Evolutionary conservation across 176 grass and related monocot genomes (phyloP), one percentile per base, ranked within the genome.

Genomic region (Eragrostis curvula): DNA sequence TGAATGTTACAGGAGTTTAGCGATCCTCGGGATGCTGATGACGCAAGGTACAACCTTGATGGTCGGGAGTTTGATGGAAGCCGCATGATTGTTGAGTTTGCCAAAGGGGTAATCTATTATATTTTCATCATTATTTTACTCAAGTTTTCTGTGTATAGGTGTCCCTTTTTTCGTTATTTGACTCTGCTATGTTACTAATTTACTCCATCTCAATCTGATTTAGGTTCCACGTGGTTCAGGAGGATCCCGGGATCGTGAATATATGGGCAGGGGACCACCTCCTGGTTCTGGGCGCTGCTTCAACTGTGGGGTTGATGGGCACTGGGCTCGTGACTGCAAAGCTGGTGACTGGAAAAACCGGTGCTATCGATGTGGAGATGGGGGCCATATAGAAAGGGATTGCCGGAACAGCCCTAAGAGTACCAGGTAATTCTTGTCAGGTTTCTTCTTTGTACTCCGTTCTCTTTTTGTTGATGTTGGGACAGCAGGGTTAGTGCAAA

Each of bases 341-440:
- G 90, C 96, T 66, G 96, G 96, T 36, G 96, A 98, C 68, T 98
- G 93, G 93, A 98, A 98, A 84, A 98, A 98, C 32, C 95, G 88
- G 65, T 98, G 96, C 83, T 98, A 98, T 63, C 93, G 93, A 5
- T 98, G 96, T 77, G 96, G 96, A 28, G 96, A 93, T 30, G 80
- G 93, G 24, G 96, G 92, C 5, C 96, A 95, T 41, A 90, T 95
- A 66, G 96, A 95, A 91, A 95, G 90, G 52, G 90, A 98, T 52
- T 98, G 96, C 17, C 90, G 88, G 73, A 98, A 98, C 86, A 95
- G 96, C 79, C 96, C 96, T 70, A 98, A 90, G 66, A 86, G 80
- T 23, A 75, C 91, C 20, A 89, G 63, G 93, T 98, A 83, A 68
- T 30, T 69, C 28, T 45, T 66, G 18, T 58, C 56, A 66, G 46